Percentiles rank a stretch among this genome's conserved stretches.
These are phyloP conservation scores for Phytophthora melonis DNA, from an alignment of 352 stramenopile species.

Conservation along the genomic window DNA sequence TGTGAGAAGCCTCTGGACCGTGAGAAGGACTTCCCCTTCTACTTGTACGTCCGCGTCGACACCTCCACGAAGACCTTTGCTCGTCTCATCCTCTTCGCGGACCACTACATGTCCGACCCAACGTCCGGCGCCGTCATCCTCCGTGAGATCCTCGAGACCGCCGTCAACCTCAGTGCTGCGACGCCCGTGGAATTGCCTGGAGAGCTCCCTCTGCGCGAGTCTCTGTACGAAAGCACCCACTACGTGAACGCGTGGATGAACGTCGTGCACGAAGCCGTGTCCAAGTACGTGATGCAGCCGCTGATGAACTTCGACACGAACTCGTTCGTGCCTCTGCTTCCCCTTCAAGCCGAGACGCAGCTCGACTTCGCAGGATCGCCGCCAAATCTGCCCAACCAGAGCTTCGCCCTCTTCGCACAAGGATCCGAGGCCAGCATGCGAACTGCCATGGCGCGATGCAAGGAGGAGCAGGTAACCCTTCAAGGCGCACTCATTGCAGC, in stretches of 20 bases:
- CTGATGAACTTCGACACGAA: slow-evolving; percentile 69
- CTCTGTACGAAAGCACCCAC: slow-evolving; percentile 69
- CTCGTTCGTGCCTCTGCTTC: slow-evolving; percentile 51
- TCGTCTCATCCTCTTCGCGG: slow-evolving; percentile 56
- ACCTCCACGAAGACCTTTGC: slow-evolving; percentile 48
- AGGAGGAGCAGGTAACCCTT: slow-evolving; percentile 50
- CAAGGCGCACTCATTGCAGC: slow-evolving; percentile 56
- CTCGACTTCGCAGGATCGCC: slow-evolving; percentile 49
- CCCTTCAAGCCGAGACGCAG: slow-evolving; percentile 50
- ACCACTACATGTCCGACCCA: slow-evolving; percentile 74
- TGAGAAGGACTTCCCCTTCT: slow-evolving; percentile 59
- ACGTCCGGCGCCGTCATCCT: slow-evolving; percentile 56
- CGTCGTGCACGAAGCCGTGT: slow-evolving; percentile 60
- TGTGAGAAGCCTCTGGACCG: slow-evolving; percentile 56
- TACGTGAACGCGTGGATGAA: slow-evolving; percentile 61
- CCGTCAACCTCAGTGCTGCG: slow-evolving; percentile 18
- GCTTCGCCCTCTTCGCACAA: slow-evolving; percentile 54
- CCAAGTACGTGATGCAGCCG: slow-evolving; percentile 72
- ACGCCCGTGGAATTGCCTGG: slow-evolving; percentile 7
- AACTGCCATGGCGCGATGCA: slow-evolving; percentile 45
- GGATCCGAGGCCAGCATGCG: slow-evolving; percentile 55
- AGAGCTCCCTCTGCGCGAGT: slow-evolving; percentile 47
- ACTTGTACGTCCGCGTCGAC: slow-evolving; percentile 53
- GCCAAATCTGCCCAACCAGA: slow-evolving; percentile 49
- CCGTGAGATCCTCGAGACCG: slow-evolving; percentile 51